Evolutionary conservation across 768 basidiomycete species (phyloP), one percentile per base, ranked within the genome.

Genomic region (Leccinum aurantiacum): DNA sequence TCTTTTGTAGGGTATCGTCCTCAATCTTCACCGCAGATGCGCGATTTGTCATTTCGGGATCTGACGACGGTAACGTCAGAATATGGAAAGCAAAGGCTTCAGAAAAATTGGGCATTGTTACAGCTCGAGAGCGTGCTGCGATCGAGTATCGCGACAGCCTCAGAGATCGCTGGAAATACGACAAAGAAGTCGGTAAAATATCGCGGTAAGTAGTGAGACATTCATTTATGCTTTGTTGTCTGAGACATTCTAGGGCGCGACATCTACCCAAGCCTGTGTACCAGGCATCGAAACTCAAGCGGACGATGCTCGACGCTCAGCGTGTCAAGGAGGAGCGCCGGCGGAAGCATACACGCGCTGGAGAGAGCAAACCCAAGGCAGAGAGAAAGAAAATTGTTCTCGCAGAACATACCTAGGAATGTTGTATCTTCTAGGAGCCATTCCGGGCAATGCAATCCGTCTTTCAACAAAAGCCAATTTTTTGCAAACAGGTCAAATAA

Each of bases 71-170:
- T 11, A 97, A 96, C 68, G 90, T 97, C 63, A 85, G 94, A 56
- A 81, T 98, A 69, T 97, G 95, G 95, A 98, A 98, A 73, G 87
- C 92, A 22, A 90, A 91, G 59, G 93, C 95, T 1, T 89, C 91
- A 0, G 94, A 95, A 65, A 95, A 92, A 72, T 80, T 99, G 37
- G 97, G 96, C 9, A 84, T 97, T 29, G 77, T 98, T 64, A 94
- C 93, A 55, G 89, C 92, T 15, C 82, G 94, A 57, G 96, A 98
- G 71, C 84, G 93, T 49, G 91, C 94, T 3, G 86, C 90, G 9
- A 90, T 95, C 63, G 95, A 98, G 74, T 98, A 98, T 77, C 81
- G 97, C 22, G 88, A 92, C 37, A 89, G 84, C 61, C 85, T 99
- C 60, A 86, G 89, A 70, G 85, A 94, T 64, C 81, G 91, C 65